These are phyloP conservation scores for Vinca minor DNA, from an alignment of 257 asterid genomes.

Conservation along the genomic window DNA sequence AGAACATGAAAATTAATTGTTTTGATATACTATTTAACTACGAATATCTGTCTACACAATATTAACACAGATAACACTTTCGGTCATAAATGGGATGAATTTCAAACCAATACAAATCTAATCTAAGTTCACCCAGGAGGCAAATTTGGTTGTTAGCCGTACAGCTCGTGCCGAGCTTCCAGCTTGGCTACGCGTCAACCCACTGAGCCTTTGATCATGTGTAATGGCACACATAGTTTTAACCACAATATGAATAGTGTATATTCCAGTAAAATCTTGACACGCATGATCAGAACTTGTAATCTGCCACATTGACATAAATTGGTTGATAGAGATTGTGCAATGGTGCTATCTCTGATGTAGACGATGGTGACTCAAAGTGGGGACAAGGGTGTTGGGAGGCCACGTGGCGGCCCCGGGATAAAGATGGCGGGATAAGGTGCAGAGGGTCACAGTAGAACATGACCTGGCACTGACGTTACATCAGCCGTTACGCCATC, in stretches of 20 bases:
- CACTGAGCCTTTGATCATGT: not conserved
- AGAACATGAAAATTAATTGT: no score
- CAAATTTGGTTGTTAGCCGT: no score
- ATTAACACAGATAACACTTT: no score
- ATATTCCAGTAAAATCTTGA: not conserved
- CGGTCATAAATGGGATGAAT: no score
- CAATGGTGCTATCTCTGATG: conserved; percentile 2
- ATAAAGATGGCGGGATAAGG: conserved; percentile 28
- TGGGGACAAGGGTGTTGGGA: not conserved
- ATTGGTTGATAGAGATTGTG: conserved; percentile 5
- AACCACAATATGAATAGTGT: not conserved
- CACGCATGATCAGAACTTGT: not conserved
- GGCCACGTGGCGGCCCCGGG: conserved; percentile 21
- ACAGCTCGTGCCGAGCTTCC: conserved; percentile 7
- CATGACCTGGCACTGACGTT: conserved; percentile 11
- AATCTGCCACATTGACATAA: conserved; percentile 5
- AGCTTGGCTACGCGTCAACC: not conserved
- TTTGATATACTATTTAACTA: no score
- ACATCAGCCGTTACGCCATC: conserved; percentile 19
- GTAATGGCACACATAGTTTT: not conserved
- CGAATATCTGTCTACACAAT: no score
- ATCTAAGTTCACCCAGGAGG: no score
- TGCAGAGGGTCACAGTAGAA: not conserved
- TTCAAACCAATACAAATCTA: no score
- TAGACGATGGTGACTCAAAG: conserved; percentile 3